Evolutionary conservation across 2,329 filamentous ascomycete species (phyloP), one percentile per base, ranked within the genome.

Genomic region (Cadophora malorum): DNA sequence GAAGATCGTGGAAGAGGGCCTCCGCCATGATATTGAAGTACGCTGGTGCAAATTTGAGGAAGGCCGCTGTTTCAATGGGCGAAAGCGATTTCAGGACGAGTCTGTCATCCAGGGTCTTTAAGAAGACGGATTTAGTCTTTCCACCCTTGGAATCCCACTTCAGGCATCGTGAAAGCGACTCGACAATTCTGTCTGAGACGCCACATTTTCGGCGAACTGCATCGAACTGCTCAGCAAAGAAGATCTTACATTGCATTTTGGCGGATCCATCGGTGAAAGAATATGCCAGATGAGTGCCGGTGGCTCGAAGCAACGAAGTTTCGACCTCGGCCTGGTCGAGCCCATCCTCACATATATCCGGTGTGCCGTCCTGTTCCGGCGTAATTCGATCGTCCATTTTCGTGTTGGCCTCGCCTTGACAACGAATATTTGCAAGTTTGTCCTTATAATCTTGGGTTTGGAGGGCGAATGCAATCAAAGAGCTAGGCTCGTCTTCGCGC

Each of bases 61-160:
- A 99, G 0, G 96, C 94, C 47, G 93, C 91, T 1, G 96, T 96
- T 80, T 99, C 96, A 63, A 97, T 90, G 1, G 93, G 90, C 1
- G 94, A 95, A 10, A 99, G 83, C 0, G 92, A 94, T 82, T 97
- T 79, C 28, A 79, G 69, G 8, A 99, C 92, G 70, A 99, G 90
- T 45, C 96, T 90, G 76, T 97, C 94, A 79, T 99, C 96, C 25
- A 97, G 84, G 0, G 96, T 99, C 81, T 98, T 99, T 71, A 99
- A 82, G 79, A 99, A 99, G 4, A 99, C 90, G 0, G 94, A 97
- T 78, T 97, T 97, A 1, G 95, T 97, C 81, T 99, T 99, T 72
- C 96, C 96, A 28, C 96, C 96, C 78, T 97, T 97, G 3, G 93
- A 97, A 80, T 99, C 96, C 92, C 95, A 99, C 79, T 98, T 97